Evolutionary conservation across 1,139 yeast species (phyloP).

Genomic region (Kodamaea fungicola): DNA sequence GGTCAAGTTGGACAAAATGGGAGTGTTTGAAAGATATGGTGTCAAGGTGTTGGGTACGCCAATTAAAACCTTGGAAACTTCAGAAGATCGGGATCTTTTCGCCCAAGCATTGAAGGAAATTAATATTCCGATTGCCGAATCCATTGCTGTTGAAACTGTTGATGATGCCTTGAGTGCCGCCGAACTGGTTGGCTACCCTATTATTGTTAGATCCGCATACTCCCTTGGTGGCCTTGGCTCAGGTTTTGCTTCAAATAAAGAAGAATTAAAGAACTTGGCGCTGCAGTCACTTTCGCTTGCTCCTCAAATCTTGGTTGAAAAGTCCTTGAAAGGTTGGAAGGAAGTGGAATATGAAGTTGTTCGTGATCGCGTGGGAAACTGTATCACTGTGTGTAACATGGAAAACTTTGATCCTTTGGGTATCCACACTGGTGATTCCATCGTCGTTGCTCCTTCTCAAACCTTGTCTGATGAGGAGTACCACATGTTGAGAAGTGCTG

Average conservation of each 20-base stretch:
- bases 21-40: slow-evolving; percentile 84
- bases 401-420: slow-evolving; percentile 98
- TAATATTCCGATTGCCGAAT: slow-evolving; percentile 92
- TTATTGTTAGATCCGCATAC: slow-evolving; percentile 95
- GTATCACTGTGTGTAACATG: slow-evolving; percentile 99
- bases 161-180: slow-evolving; percentile 94
- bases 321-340: slow-evolving; percentile 97
- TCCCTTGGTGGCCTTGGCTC: slow-evolving; percentile 98
- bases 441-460: slow-evolving; percentile 98
- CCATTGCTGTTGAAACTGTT: slow-evolving; percentile 89
- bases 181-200: slow-evolving; percentile 83
- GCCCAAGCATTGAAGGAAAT: slow-evolving; percentile 94
- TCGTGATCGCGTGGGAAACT: slow-evolving; percentile 92
- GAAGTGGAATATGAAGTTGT: slow-evolving; percentile 99
- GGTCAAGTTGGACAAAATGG: slow-evolving; percentile 88
- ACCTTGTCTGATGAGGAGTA: slow-evolving; percentile 95
- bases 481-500: slow-evolving; percentile 97
- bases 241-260: slow-evolving; percentile 84
- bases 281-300: slow-evolving; percentile 86
- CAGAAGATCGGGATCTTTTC: slow-evolving; percentile 96
- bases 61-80: slow-evolving; percentile 87
- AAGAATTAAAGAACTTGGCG: slow-evolving; percentile 81
- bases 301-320: slow-evolving; percentile 94
- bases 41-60: slow-evolving; percentile 98
- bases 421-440: slow-evolving; percentile 97